Evolutionary conservation across 495 filamentous ascomycete species (phyloP), one percentile per base, ranked within the genome.

Genomic region (Hyaloscypha bicolor): DNA sequence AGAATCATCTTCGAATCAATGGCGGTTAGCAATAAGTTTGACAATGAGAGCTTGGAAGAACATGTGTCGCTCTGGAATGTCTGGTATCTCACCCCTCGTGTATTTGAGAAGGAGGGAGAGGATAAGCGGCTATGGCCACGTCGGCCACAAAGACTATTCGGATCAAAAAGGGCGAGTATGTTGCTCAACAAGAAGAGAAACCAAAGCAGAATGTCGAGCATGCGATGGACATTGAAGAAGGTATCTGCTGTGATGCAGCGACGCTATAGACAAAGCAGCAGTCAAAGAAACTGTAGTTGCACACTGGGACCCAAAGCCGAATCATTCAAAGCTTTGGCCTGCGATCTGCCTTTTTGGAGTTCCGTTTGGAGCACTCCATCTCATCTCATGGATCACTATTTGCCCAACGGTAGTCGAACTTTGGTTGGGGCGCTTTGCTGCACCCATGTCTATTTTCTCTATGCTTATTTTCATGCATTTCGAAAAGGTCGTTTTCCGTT

Each of bases 401-500:
- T 76, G 75, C 58, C 74, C 74, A 48, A 76, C 73, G 31, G 8
- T 39, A 30, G 37, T 42, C 12, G 63, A 65, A 22, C 21, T 37
- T 37, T 73, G 74, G 76, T 65, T 77, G 19, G 77, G 76, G 76
- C 74, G 76, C 21, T 66, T 55, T n/a, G 68, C 76, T 12, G 76
- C 71, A 19, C 70, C 76, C 53, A 61, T 69, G 5, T 78, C 76
- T 35, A 65, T 65, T 16, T 33, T 56, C 14, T 65, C 63, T 19
- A 65, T 65, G 63, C 55, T 78, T 33, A 66, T 77, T 29, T 77
- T 78, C 65, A 79, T 79, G 76, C 75, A 79, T 37, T 79, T 72
- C 61, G 70, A 77, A 59, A 76, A 74, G 60, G 74, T 77, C 48
- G 68, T 75, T 30, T 53, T 77, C 22, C 69, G 74, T 2, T 77